Evolutionary conservation across 2,329 filamentous ascomycete species (phyloP), one percentile per base, ranked within the genome.

Genomic region (Paraconiothyrium brasiliense): DNA sequence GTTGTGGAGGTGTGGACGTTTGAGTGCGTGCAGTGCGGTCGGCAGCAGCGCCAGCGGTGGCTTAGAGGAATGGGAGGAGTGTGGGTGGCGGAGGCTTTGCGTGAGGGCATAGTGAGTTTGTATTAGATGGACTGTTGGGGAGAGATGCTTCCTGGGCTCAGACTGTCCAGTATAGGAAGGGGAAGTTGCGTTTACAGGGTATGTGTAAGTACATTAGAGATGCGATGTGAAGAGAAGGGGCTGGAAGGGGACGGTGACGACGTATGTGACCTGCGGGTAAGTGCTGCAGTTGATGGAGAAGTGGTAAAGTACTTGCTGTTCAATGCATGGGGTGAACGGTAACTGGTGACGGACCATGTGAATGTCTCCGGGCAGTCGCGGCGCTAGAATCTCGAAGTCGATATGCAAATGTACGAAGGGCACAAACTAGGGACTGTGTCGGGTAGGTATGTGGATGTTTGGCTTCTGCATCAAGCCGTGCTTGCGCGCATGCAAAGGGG

Each of bases 11-110:
- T 46, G n/a, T 10, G 16, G 5, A 8, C n/a, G 39, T 44, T 44
- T 39, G 39, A 9, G 39, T 30, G 16, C 8, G 14, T 22, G 52
- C 52, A 55, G 13, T 13, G 2, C 6, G 30, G 16, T 16, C 10
- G 37, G 24, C 52, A 55, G 52, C 52, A 55, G 52, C 52, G 52
- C 52, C 52, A 55, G 37, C 39, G 37, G 39, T 46, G 52, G 39
- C 9, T 44, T 13, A 55, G 39, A 16, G 13, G 20, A 24, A 44
- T 44, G 52, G 52, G 37, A 7, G 52, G 27, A 1, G 24, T 55
- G 52, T 44, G 52, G 4, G 13, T 55, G 24, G 37, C 8, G 52
- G 39, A 20, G 39, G 52, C 39, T 41, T 34, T 6, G 39, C 27
- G 16, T 14, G 37, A 34, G 51, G 37, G 37, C 37, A 54, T 54